Conservation (phyloP, 345 rosid species). For the Hibiscus mutabilis region DNA sequence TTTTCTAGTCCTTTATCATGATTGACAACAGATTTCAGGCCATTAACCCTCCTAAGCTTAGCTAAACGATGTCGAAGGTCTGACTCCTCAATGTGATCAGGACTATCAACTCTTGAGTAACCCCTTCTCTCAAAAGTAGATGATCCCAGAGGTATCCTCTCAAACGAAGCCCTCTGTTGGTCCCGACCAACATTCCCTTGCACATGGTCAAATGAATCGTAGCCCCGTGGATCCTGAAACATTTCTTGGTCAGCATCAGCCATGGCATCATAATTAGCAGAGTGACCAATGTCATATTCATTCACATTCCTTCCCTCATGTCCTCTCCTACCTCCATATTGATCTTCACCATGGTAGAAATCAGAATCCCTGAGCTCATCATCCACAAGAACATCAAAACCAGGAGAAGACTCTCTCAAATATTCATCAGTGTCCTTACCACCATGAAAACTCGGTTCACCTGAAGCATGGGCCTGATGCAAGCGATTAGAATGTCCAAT, state of each 20-base stretch:
- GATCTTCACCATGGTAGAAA: constrained; percentile 67
- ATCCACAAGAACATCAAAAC: constrained; percentile 94
- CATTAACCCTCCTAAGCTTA: constrained; percentile 57
- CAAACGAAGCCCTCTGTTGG: constrained; percentile 43
- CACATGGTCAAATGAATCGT: constrained; percentile 42
- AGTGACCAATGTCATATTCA: constrained; percentile 39
- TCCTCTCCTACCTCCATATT: constrained; percentile 41
- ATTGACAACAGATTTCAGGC: constrained; percentile 59
- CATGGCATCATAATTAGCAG: constrained; percentile 39
- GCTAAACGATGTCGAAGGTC: constrained; percentile 70
- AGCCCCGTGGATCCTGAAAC: constrained; percentile 32
- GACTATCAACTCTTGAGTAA: constrained; percentile 38
- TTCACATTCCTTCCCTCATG: constrained; percentile 50
- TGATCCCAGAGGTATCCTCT: constrained; percentile 30
- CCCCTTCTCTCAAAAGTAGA: constrained; percentile 47
- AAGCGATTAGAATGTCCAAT: constrained; percentile 29
- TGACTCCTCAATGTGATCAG: constrained; percentile 39
- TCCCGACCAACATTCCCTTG: constrained; percentile 58
- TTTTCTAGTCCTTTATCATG: constrained; percentile 40
- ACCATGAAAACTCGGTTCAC: constrained; percentile 43
- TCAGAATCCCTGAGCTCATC: constrained; percentile 61
- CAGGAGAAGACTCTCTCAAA: constrained; percentile 86
- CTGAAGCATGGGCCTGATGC: constrained; percentile 38
- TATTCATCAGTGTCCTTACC: constrained; percentile 64
- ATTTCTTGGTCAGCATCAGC: constrained; percentile 42